Base-by-base conservation (phyloP, 2,329 filamentous ascomycete genomes). In the Nigrospora osmanthi region DNA sequence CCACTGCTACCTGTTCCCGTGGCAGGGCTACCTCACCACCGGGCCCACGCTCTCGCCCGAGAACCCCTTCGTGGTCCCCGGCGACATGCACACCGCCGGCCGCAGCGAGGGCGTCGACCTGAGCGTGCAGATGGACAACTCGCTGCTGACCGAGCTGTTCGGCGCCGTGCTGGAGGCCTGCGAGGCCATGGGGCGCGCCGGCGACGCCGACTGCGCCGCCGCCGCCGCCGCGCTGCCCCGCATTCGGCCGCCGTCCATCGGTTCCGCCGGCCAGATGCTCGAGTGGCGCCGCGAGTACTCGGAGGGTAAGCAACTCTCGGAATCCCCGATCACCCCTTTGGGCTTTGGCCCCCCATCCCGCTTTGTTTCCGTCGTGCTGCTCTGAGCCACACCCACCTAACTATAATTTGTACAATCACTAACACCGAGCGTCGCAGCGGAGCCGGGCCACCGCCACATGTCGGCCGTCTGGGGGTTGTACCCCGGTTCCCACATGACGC, bases 61-160 rank as follows among this genome's bases (percentile, higher is more conserved):
- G 16, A 52, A 53, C 40, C 40, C 47, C 11, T 53, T 52, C 19
- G 37, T 33, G 2, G 46, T 53, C 13, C 47, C 49, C 7, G 28
- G 15, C 3, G 39, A 38, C 16, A 38, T 45, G 34, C 38, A 35
- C 19, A 43, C 19, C 1, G 35, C 44, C 12, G 49, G 49, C 2
- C 37, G 35, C n/a, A 42, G 19, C 9, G 44, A 50, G 15, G 28
- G 35, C 13, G 47, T 50, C 30, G 49, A 53, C 38, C 43, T 50
- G 17, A 47, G 43, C 40, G 38, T 43, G 15, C 28, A 40, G 7
- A 50, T 53, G 51, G 51, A 53, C 35, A 43, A 52, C 30, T 44
- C 45, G 31, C 43, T 73, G 11, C 47, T 73, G 36, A 61, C 11
- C 64, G 67, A 11, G 69, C 67, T 3, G 46, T 69, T 34, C 58